Evolutionary conservation across 441 rosid genomes (phyloP).

Genomic region (Pelargonium exstipulatum): DNA sequence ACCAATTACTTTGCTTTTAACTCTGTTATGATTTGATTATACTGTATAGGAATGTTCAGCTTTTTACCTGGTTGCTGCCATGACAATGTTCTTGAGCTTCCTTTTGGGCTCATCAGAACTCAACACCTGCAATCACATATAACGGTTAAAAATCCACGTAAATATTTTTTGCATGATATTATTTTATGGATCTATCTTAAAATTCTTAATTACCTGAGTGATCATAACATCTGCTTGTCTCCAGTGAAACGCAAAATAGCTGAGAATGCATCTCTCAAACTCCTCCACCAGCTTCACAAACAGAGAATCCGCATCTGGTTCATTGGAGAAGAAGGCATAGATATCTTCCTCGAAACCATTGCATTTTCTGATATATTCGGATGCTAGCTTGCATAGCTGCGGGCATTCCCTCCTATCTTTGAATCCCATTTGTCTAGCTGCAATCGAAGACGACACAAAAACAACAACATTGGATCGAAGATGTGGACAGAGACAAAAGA

Average conservation of each 20-base stretch:
- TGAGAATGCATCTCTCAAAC: conserved; percentile 91
- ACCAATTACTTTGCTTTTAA: no score
- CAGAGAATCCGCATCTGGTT: conserved; percentile 77
- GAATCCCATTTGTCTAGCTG: conserved; percentile 95
- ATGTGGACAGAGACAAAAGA: no score
- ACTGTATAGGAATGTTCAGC: no score
- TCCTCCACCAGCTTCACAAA: conserved; percentile 90
- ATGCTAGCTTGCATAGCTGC: conserved; percentile 69
- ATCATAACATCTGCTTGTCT: conserved; percentile 77
- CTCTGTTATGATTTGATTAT: no score
- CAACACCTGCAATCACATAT: conserved; percentile 46
- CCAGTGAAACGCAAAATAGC: conserved; percentile 97
- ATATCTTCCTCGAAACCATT: conserved; percentile 77
- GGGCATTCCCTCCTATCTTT: conserved; percentile 83
- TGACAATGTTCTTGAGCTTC: conserved; percentile 80
- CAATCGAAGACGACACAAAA: neutral
- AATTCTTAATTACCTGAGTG: conserved; percentile 79
- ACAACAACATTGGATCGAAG: neutral
- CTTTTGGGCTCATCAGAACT: conserved; percentile 78
- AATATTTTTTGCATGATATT: no score
- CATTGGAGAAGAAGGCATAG: conserved; percentile 58
- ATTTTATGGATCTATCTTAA: no score
- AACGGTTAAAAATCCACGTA: no score
- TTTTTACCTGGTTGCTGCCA: conserved; percentile 68
- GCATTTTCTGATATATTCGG: conserved; percentile 65